Percentiles rank a stretch among this genome's conserved stretches.
Conservation (phyloP, 2,329 filamentous ascomycete species). For the Penicillium sp. region DNA sequence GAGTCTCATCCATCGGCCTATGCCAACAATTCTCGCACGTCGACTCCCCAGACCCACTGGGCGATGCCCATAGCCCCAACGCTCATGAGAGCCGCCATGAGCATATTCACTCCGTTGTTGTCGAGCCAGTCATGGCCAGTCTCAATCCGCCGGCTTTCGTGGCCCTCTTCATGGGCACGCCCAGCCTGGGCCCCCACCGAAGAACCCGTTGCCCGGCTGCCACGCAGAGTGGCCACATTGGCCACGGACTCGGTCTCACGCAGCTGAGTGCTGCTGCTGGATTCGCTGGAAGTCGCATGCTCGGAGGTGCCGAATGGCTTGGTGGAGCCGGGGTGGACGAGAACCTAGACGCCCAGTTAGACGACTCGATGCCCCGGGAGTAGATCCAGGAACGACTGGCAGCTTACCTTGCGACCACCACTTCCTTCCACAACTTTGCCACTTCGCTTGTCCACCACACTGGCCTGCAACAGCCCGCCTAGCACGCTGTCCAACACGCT, state of each 20-base stretch:
- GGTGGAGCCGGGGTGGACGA: slow-evolving; percentile 36
- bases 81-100: slow-evolving; percentile 85
- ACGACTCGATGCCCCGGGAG: neutral
- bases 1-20: slow-evolving; percentile 3
- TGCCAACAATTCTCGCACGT: slow-evolving; percentile 15
- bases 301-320: slow-evolving; percentile 18
- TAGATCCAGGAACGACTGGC: no score
- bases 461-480: slow-evolving; percentile 79
- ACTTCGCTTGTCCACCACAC: slow-evolving; percentile 75
- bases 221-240: slow-evolving; percentile 30
- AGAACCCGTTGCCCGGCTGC: slow-evolving; percentile 16
- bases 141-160: slow-evolving; percentile 63
- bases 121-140: slow-evolving; percentile 73
- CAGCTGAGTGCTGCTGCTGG: slow-evolving; percentile 25
- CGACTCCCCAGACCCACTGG: slow-evolving; percentile 34
- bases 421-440: slow-evolving; percentile 88
- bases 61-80: slow-evolving; percentile 66
- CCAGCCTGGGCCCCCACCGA: slow-evolving; percentile 16
- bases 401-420: slow-evolving; percentile 61
- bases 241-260: slow-evolving; percentile 29
- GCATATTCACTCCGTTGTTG: slow-evolving; percentile 92
- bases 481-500: slow-evolving; percentile 85
- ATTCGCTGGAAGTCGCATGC: slow-evolving; percentile 5
- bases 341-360: slow-evolving; percentile 26
- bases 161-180: slow-evolving; percentile 30